phyloP scores from a whole-genome alignment of 1,284 basidiomycete genomes.

The Fomitopsis palustris region DNA sequence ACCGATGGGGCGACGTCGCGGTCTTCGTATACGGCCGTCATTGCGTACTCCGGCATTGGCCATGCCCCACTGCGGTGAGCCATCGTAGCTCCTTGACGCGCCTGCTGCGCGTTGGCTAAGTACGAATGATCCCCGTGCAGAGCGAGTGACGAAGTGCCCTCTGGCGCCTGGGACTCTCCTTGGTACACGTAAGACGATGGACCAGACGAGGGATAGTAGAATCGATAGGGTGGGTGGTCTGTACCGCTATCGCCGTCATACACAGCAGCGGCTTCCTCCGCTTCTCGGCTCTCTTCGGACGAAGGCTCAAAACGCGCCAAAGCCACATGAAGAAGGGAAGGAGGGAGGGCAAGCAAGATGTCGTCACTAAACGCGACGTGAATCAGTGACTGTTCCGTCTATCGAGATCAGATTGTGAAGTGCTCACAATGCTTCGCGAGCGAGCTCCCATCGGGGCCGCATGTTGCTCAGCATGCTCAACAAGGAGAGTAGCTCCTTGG shows the following conservation, averaged over 20 bases:
- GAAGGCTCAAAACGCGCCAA: constrained; percentile 1
- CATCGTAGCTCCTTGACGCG: too few species aligned
- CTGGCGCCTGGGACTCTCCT: neutral
- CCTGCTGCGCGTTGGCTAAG: neutral
- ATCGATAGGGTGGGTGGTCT: neutral
- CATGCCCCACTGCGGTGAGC: neutral
- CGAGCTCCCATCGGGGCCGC: constrained; percentile 26
- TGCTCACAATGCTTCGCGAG: constrained; percentile 25
- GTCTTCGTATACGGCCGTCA: neutral
- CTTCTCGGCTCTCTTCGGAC: neutral
- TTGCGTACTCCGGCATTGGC: neutral
- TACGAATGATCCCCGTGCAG: neutral
- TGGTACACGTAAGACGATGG: neutral
- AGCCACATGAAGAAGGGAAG: neutral
- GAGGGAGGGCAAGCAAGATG: constrained; percentile 20
- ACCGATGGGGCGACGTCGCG: neutral
- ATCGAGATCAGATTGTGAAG: neutral
- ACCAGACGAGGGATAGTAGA: constrained; percentile 4
- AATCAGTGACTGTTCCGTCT: neutral
- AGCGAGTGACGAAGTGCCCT: neutral
- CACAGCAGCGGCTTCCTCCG: neutral
- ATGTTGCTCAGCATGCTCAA: constrained; percentile 25
- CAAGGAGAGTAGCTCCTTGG: constrained; percentile 22
- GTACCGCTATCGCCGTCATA: neutral
- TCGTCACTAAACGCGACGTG: constrained; percentile 13